phyloP scores from a whole-genome alignment of 2,329 filamentous ascomycete species.

The Neonectria coccinea region DNA sequence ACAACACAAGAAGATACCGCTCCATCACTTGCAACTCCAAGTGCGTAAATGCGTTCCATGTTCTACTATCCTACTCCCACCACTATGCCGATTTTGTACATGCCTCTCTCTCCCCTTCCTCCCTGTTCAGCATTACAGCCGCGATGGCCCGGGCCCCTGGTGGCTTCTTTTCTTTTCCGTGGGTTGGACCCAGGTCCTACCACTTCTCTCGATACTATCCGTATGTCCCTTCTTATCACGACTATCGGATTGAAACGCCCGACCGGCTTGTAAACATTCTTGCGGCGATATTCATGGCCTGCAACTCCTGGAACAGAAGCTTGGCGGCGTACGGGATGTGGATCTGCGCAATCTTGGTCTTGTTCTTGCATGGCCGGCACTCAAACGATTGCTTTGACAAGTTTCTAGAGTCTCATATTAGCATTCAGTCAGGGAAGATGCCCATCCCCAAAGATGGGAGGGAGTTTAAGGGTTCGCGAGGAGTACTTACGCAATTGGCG shows the following conservation, averaged over 20 bases:
- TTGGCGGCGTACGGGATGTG: conserved; percentile 99
- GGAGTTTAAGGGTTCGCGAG: background rate
- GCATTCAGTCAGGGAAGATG: conserved; percentile 26
- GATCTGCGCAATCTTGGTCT: conserved; percentile 97
- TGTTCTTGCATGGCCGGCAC: conserved; percentile 98
- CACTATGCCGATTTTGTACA: conserved; percentile 39
- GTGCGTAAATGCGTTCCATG: conserved; percentile 40
- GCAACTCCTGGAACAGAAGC: conserved; percentile 96
- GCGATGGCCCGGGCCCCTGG: conserved; percentile 12
- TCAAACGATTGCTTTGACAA: conserved; percentile 96
- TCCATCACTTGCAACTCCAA: conserved; percentile 16
- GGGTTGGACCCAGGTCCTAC: conserved; percentile 5
- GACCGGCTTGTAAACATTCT: conserved; percentile 94
- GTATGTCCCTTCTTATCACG: conserved; percentile 5
- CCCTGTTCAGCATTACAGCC: conserved; percentile 39
- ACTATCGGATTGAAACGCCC: conserved; percentile 76
- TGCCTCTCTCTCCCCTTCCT: conserved; percentile 4
- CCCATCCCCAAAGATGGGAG: background rate
- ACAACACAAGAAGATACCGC: conserved; percentile 23
- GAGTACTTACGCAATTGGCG: conserved; percentile 90
- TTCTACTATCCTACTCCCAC: conserved; percentile 39
- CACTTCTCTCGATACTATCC: conserved; percentile 10
- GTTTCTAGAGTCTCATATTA: conserved; percentile 70
- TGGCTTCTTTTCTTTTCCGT: conserved; percentile 26
- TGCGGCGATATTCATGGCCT: conserved; percentile 97